Percentiles rank a stretch among this genome's conserved stretches.
These are phyloP conservation scores for Balakata baccata DNA, from an alignment of 345 rosid species.

Conservation along the genomic window DNA sequence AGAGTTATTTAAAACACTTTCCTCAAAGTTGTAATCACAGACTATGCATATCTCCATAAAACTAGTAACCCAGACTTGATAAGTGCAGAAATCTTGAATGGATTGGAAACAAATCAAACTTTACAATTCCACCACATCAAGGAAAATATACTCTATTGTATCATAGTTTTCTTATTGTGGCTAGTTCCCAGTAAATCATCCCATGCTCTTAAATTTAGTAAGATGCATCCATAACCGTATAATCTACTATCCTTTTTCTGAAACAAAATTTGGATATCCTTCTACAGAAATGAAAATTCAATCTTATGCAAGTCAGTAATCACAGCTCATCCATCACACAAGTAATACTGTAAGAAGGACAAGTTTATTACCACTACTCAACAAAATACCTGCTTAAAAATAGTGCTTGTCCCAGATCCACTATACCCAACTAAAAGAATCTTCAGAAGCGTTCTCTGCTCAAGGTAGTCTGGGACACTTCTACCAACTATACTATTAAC, in stretches of 20 bases:
- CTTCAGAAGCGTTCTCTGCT: conserved; percentile 66
- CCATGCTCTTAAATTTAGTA: background rate
- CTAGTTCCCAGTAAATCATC: background rate
- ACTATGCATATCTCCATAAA: background rate
- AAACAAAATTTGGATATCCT: conserved; percentile 2
- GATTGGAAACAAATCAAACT: background rate
- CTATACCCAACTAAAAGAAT: conserved; percentile 76
- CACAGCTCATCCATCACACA: background rate
- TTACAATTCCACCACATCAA: background rate
- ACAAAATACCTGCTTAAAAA: conserved; percentile 81
- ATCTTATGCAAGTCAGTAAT: background rate
- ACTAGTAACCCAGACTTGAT: background rate
- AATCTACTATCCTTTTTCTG: background rate
- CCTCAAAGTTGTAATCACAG: background rate
- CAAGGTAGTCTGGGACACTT: conserved; percentile 73
- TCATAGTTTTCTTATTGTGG: background rate
- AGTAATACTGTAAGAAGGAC: background rate
- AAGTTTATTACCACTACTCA: background rate
- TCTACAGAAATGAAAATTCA: background rate
- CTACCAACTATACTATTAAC: conserved; percentile 47
- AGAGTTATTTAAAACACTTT: background rate
- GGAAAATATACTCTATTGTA: background rate
- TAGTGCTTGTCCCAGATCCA: conserved; percentile 96
- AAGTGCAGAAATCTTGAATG: background rate
- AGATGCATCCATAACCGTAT: background rate